A percentile compares a stretch with the other conserved stretches of the same genome.
These are phyloP conservation scores for Knufia fluminis DNA, from an alignment of 2,329 filamentous ascomycete genomes.

Conservation along the genomic window DNA sequence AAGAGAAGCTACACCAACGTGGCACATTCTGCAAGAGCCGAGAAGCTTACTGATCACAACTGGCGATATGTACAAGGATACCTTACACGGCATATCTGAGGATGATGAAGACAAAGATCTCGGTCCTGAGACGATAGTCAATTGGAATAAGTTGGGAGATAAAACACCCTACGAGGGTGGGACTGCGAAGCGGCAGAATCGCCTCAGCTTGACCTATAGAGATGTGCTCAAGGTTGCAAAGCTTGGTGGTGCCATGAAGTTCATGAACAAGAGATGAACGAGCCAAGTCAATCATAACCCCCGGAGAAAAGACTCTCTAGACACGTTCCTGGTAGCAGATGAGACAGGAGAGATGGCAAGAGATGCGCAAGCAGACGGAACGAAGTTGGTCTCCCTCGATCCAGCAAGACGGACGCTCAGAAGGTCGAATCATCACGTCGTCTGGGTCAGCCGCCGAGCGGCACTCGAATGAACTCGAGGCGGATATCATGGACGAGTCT, in stretches of 20 bases:
- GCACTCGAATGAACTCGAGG: too few species aligned
- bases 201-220: slow-evolving; percentile 59
- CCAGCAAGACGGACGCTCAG: too few species aligned
- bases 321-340: too few species aligned
- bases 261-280: slow-evolving; percentile 16
- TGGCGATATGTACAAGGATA: slow-evolving; percentile 44
- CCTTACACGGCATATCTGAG: slow-evolving; percentile 51
- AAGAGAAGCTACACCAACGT: slow-evolving; percentile 27
- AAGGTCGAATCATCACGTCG: too few species aligned
- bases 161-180: slow-evolving; percentile 30
- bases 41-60: slow-evolving; percentile 58
- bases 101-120: slow-evolving; percentile 56
- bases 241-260: slow-evolving; percentile 43
- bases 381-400: too few species aligned
- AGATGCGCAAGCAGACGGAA: too few species aligned
- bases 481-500: too few species aligned
- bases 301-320: too few species aligned
- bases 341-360: too few species aligned
- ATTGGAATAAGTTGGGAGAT: slow-evolving; percentile 48
- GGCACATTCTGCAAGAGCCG: slow-evolving; percentile 70
- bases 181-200: slow-evolving; percentile 39
- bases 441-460: too few species aligned
- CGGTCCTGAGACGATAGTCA: slow-evolving; percentile 36
- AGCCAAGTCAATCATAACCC: too few species aligned
- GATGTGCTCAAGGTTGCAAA: slow-evolving; percentile 79